These are phyloP conservation scores for Neopestalotiopsis clavispora DNA, from an alignment of 2,329 filamentous ascomycete genomes.

Conservation along the genomic window DNA sequence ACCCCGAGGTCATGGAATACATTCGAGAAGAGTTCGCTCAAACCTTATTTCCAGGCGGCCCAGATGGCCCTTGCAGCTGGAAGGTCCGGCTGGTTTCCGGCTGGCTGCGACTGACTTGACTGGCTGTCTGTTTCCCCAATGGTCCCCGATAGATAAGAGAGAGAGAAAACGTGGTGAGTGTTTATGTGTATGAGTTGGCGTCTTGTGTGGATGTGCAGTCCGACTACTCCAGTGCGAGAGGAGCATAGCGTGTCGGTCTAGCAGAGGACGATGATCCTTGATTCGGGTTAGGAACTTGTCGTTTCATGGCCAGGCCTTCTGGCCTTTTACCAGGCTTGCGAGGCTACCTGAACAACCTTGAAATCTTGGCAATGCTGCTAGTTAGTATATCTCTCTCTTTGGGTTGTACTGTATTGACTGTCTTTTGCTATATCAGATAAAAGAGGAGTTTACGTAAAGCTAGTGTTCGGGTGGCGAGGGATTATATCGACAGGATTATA, in stretches of 20 bases:
- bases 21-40: not conserved
- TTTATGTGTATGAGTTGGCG: not conserved
- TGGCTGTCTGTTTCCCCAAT: too few species aligned
- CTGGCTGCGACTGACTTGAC: not conserved
- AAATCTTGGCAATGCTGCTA: not conserved
- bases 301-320: not conserved
- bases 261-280: not conserved
- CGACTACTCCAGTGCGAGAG: not conserved
- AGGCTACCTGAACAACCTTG: not conserved
- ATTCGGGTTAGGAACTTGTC: not conserved
- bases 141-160: not conserved
- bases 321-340: not conserved
- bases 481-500: not conserved
- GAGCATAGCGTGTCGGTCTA: not conserved
- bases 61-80: not conserved
- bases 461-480: not conserved
- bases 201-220: not conserved
- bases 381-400: not conserved
- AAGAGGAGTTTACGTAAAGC: not conserved
- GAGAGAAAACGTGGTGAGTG: not conserved
- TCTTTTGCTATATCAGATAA: not conserved
- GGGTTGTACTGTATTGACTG: not conserved
- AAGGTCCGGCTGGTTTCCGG: not conserved
- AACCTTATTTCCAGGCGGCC: not conserved
- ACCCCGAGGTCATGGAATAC: slow-evolving; percentile 2